Evolutionary conservation across 345 rosid genomes (phyloP).

Genomic region (Eutrema heterophyllum): DNA sequence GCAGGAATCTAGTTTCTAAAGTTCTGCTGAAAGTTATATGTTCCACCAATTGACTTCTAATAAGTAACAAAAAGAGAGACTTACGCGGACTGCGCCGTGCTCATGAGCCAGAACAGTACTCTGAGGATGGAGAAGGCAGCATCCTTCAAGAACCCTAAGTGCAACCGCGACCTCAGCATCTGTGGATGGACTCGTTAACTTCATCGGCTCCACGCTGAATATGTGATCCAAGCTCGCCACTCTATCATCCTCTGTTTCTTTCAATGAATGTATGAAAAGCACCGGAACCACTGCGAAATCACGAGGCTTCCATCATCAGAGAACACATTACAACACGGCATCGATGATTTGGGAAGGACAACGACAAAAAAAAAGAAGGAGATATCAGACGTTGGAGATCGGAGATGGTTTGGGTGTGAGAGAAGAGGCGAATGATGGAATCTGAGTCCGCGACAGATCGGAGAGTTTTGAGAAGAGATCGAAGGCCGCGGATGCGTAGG

Average conservation of each 20-base stretch:
- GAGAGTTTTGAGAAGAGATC: conserved; percentile 79
- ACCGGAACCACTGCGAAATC: conserved; percentile 70
- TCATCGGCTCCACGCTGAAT: conserved; percentile 75
- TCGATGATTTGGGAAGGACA: neutral
- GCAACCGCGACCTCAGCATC: conserved; percentile 80
- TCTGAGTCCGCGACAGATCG: conserved; percentile 71
- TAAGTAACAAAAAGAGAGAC: neutral
- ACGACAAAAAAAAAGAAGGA: neutral
- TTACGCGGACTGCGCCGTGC: conserved; percentile 73
- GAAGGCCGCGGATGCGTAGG: conserved; percentile 87
- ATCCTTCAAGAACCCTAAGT: conserved; percentile 89
- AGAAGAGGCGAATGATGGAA: conserved; percentile 60
- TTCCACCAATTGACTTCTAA: neutral
- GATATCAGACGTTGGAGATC: conserved; percentile 66
- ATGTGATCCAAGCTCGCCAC: conserved; percentile 75
- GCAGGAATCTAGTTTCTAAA: neutral
- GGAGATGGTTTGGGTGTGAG: conserved; percentile 64
- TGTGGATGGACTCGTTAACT: conserved; percentile 77
- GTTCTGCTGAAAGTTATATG: neutral
- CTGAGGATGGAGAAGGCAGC: conserved; percentile 81
- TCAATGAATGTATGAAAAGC: conserved; percentile 66
- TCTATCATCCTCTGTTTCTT: conserved; percentile 57
- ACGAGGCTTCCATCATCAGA: conserved; percentile 1
- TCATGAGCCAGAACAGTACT: conserved; percentile 83
- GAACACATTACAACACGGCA: neutral